These are phyloP conservation scores for Rhynchospora tenuis DNA, from an alignment of 176 grass and related monocot species.

Conservation along the genomic window DNA sequence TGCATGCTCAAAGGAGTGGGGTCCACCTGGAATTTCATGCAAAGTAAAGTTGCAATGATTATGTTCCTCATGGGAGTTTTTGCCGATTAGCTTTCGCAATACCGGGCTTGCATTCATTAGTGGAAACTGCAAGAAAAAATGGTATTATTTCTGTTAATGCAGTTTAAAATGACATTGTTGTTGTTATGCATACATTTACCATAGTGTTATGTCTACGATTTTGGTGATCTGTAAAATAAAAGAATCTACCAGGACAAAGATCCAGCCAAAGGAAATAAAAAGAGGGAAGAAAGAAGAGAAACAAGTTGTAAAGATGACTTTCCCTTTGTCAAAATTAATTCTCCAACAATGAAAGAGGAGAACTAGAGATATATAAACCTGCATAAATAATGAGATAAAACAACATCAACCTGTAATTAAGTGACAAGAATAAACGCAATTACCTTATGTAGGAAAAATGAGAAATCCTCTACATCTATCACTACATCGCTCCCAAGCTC, in stretches of 20 bases:
- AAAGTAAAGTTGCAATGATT: slow-evolving; percentile 61
- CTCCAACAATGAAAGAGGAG: not conserved
- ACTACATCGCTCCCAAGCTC: slow-evolving; percentile 6
- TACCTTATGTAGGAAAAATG: slow-evolving; percentile 26
- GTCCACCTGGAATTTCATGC: slow-evolving; percentile 72
- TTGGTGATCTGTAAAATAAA: not conserved
- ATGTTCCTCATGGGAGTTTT: slow-evolving; percentile 33
- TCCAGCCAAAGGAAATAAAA: not conserved
- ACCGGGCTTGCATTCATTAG: slow-evolving; percentile 68
- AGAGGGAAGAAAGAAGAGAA: not conserved
- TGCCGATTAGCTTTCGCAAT: slow-evolving; percentile 59
- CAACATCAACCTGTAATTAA: too few relatives aligned
- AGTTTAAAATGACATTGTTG: not conserved
- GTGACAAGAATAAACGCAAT: too few relatives aligned
- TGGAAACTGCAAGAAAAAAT: slow-evolving; percentile 53
- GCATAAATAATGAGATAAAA: not conserved
- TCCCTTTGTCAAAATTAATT: not conserved
- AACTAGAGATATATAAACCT: not conserved
- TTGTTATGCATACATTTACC: not conserved
- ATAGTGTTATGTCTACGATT: not conserved
- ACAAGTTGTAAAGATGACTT: not conserved
- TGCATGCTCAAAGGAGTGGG: slow-evolving; percentile 74
- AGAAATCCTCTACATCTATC: slow-evolving; percentile 11
- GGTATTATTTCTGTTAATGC: not conserved
- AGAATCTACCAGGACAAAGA: not conserved